Conservation (phyloP, 2,329 filamentous ascomycete species). For the Penicillium capsulatum region DNA sequence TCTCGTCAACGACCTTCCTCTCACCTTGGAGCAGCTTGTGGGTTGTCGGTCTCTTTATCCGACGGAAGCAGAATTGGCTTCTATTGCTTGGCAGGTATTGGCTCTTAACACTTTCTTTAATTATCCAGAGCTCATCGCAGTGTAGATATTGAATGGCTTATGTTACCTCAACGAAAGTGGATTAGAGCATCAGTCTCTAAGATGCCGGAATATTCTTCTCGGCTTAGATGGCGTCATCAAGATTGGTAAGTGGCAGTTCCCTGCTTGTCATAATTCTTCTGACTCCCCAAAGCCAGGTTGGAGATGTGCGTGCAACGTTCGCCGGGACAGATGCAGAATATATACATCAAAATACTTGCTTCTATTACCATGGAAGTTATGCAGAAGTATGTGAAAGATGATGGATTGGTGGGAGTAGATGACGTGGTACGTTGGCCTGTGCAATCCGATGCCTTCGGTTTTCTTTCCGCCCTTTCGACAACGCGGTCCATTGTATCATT, state of each 20-base stretch:
- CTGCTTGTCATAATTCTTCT: slow-evolving; percentile 6
- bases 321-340: slow-evolving; percentile 4
- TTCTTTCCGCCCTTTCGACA: slow-evolving; percentile 31
- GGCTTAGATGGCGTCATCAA: slow-evolving; percentile 14
- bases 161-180: slow-evolving; percentile 14
- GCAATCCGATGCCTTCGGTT: slow-evolving; percentile 26
- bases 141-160: slow-evolving; percentile 21
- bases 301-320: slow-evolving; percentile 13
- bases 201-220: slow-evolving; percentile 27
- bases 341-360: slow-evolving; percentile 21
- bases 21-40: slow-evolving; percentile 17
- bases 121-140: slow-evolving; percentile 1
- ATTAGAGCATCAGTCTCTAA: slow-evolving; percentile 24
- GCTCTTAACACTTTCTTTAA: background rate
- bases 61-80: slow-evolving; percentile 15
- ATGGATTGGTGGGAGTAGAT: slow-evolving; percentile 31
- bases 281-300: slow-evolving; percentile 15
- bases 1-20: slow-evolving; percentile 12
- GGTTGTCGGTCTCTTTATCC: slow-evolving; percentile 12
- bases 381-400: slow-evolving; percentile 34
- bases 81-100: slow-evolving; percentile 13
- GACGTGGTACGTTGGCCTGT: slow-evolving; percentile 30
- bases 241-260: background rate
- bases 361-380: slow-evolving; percentile 32
- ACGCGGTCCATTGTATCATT: slow-evolving; percentile 23